Conservation (phyloP, 2,329 filamentous ascomycete genomes). For the Rhinocladiella mackenziei region DNA sequence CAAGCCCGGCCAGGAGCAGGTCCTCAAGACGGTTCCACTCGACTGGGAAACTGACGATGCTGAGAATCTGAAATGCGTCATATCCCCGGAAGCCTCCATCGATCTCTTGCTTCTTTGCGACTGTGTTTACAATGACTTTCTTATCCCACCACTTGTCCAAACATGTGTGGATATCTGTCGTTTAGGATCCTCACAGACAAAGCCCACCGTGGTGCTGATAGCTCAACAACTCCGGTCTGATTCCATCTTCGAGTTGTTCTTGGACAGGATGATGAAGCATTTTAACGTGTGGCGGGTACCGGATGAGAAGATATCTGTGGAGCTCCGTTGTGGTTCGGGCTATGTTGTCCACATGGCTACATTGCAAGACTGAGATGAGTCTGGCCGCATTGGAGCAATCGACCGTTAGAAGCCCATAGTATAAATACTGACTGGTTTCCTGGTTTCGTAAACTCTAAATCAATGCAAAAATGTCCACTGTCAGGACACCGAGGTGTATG, state of each 20-base stretch:
- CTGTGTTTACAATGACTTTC: conserved; percentile 89
- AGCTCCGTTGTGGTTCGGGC: conserved; percentile 61
- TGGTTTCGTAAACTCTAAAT: too few species aligned
- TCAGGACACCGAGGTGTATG: too few species aligned
- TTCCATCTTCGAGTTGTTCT: conserved; percentile 80
- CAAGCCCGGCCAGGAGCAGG: conserved; percentile 9
- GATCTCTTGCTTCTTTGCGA: conserved; percentile 81
- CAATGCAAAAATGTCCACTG: too few species aligned
- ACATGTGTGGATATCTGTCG: conserved; percentile 72
- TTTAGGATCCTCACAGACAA: conserved; percentile 43
- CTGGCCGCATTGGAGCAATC: too few species aligned
- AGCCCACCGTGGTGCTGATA: conserved; percentile 69
- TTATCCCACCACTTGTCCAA: conserved; percentile 76
- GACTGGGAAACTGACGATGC: conserved; percentile 72
- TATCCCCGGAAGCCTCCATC: conserved; percentile 42
- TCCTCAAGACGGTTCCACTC: conserved; percentile 45
- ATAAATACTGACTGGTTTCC: too few species aligned
- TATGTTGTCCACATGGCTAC: conserved; percentile 80
- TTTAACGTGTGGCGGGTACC: conserved; percentile 77
- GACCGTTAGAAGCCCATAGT: too few species aligned
- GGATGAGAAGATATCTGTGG: conserved; percentile 57
- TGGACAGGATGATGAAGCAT: conserved; percentile 59
- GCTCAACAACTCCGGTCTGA: conserved; percentile 84
- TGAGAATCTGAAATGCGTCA: conserved; percentile 34
- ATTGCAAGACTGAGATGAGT: conserved; percentile 43